Evolutionary conservation across 139 green algal genomes (phyloP), one percentile per base, ranked within the genome.

Genomic region (Chlamydomonas asymmetrica): DNA sequence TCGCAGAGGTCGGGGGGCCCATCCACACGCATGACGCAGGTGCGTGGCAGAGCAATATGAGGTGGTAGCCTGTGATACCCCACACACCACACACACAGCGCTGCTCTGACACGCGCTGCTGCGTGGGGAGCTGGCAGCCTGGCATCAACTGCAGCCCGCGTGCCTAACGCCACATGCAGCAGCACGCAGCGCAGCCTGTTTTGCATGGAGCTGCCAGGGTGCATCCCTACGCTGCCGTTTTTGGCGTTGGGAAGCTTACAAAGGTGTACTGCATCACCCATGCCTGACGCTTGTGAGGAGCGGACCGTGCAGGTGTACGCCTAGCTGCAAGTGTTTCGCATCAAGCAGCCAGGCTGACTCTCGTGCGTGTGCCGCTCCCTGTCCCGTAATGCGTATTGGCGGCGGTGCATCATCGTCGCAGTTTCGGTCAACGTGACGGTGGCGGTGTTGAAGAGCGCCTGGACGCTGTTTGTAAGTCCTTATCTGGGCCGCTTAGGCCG

Each of bases 281-380:
- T n/a, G n/a, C n/a, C n/a, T n/a, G 18, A 16, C 45, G 13, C 18
- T 52, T 52, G 45, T 52, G 18, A 52, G 45, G 45, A 52, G 13
- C 13, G 45, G 45, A 52, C 37, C n/a, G 16, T 23, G 32, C 60
- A 77, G 71, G 27, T n/a, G 34, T 56, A 52, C 6, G 1, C 68
- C 41, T 77, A 77, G 32, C 59, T 31, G 41, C 32, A 70, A 9
- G 59, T 77, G 16, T 43, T 31, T 22, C 71, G 37, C 31, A 63
- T 69, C 56, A 76, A 76, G 29, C 10, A 5, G 31, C 10, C 59
- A 77, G 59, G n/a, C 29, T 77, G n/a, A 77, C n/a, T 64, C 23
- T 27, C 50, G 10, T 37, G 37, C 3, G 56, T 65, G 20, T 39
- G 56, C 2, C 20, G 9, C 31, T 31, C 29, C 9, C n/a, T n/a